phyloP scores from a whole-genome alignment of 73 alveolate species.

The Blepharisma japonicum region DNA sequence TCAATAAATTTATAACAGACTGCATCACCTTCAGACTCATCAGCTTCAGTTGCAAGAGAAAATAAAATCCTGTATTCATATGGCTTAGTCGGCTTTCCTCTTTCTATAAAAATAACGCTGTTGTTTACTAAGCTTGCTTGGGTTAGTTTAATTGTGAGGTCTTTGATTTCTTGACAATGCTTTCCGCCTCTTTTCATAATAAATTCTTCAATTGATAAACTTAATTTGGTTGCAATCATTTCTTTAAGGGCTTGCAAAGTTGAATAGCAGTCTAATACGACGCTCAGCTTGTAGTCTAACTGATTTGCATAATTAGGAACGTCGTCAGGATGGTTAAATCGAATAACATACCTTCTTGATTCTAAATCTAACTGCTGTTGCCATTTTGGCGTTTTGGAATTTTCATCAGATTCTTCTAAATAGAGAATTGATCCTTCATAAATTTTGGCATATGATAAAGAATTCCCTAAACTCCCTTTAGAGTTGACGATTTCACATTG shows the following conservation, averaged over 20 bases:
- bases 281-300: not conserved
- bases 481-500: not conserved
- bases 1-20: not conserved
- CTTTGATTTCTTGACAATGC: not conserved
- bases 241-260: not conserved
- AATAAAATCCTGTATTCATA: not conserved
- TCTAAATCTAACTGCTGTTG: not conserved
- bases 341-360: not conserved
- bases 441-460: not conserved
- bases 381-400: not conserved
- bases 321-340: constrained; percentile 11
- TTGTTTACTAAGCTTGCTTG: not conserved
- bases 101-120: constrained; percentile 4
- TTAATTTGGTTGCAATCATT: not conserved
- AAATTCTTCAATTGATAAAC: not conserved
- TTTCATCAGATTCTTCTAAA: constrained; percentile 4
- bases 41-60: not conserved
- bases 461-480: not conserved
- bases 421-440: constrained; percentile 12
- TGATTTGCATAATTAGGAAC: not conserved
- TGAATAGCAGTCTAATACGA: not conserved
- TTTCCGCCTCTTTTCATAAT: constrained; percentile 20
- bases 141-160: not conserved
- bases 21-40: not conserved
- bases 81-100: constrained; percentile 10